A percentile compares a stretch with the other conserved stretches of the same genome.
phyloP scores from a whole-genome alignment of 805 yeast genomes.

The Candida pini region DNA sequence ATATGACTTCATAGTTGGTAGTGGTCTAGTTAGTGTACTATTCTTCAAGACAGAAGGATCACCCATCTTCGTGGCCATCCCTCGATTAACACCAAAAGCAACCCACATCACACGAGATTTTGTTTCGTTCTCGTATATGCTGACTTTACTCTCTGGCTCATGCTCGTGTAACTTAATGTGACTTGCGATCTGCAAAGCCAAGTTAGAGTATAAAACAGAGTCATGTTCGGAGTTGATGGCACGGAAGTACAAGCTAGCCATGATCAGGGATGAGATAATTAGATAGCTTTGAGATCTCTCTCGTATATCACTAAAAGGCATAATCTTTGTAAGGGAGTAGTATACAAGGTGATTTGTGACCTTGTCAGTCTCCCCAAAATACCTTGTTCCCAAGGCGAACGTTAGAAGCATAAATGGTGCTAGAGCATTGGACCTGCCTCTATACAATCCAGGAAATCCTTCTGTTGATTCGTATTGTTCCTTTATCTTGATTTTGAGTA shows the following conservation, averaged over 20 bases:
- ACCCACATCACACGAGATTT: slow-evolving; percentile 23
- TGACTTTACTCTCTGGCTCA: slow-evolving; percentile 1
- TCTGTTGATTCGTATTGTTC: slow-evolving; percentile 8
- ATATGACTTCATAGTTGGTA: slow-evolving; percentile 13
- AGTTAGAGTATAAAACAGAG: slow-evolving; percentile 21
- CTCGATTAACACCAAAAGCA: slow-evolving; percentile 20
- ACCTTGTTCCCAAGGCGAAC: slow-evolving; percentile 21
- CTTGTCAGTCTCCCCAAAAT: slow-evolving; percentile 13
- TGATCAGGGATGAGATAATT: slow-evolving; percentile 16
- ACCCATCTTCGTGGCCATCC: slow-evolving; percentile 24
- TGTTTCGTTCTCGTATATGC: slow-evolving; percentile 11
- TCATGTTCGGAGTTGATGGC: slow-evolving; percentile 21
- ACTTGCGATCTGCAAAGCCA: slow-evolving; percentile 21
- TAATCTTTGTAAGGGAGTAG: slow-evolving; percentile 12
- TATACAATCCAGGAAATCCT: slow-evolving; percentile 18
- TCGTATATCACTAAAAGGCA: slow-evolving; percentile 14
- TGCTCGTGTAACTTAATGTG: slow-evolving; percentile 15
- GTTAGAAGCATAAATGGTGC: slow-evolving; percentile 14
- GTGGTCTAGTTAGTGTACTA: slow-evolving; percentile 13
- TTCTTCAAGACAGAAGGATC: slow-evolving; percentile 13
- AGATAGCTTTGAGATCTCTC: slow-evolving; percentile 9
- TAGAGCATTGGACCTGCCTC: no score
- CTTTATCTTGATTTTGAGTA: slow-evolving; percentile 13
- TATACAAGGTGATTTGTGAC: slow-evolving; percentile 13
- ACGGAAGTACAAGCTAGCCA: slow-evolving; percentile 19